Percentiles rank a stretch among this genome's conserved stretches.
Conservation (phyloP, 768 basidiomycete genomes). For the Hemileccinum rubropunctum region DNA sequence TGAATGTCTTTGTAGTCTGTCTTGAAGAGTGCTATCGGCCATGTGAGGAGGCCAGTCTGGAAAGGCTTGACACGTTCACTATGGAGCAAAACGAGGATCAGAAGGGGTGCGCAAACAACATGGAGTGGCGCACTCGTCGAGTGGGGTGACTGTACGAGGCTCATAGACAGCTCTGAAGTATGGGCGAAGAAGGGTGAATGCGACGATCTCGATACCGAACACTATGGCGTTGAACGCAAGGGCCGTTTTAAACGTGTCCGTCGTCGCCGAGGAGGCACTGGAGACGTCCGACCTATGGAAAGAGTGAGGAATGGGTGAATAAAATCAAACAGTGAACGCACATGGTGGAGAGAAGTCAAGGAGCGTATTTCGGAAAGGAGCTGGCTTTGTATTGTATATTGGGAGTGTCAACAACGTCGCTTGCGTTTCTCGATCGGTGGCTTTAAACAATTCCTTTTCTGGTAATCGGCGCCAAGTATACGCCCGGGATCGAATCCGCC, state of each 20-base stretch:
- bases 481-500: background rate
- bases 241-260: slow-evolving; percentile 78
- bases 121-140: slow-evolving; percentile 36
- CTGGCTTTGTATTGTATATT: background rate
- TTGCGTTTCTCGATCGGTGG: slow-evolving; percentile 9
- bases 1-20: slow-evolving; percentile 63
- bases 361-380: slow-evolving; percentile 9
- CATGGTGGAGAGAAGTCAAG: slow-evolving; percentile 22
- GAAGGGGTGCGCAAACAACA: background rate
- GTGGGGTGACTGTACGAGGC: slow-evolving; percentile 70
- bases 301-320: background rate
- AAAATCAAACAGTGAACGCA: slow-evolving; percentile 1
- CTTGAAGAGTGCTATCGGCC: slow-evolving; percentile 64
- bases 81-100: background rate
- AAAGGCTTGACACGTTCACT: slow-evolving; percentile 63
- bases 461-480: background rate
- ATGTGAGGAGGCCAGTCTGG: slow-evolving; percentile 47
- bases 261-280: slow-evolving; percentile 59
- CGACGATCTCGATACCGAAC: slow-evolving; percentile 64
- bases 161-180: slow-evolving; percentile 90
- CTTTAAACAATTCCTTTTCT: slow-evolving; percentile 8
- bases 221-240: slow-evolving; percentile 78
- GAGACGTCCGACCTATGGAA: slow-evolving; percentile 37
- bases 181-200: slow-evolving; percentile 81
- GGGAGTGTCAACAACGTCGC: background rate